Evolutionary conservation across 768 basidiomycete genomes (phyloP).

Genomic region (Phaffia tasmanica): DNA sequence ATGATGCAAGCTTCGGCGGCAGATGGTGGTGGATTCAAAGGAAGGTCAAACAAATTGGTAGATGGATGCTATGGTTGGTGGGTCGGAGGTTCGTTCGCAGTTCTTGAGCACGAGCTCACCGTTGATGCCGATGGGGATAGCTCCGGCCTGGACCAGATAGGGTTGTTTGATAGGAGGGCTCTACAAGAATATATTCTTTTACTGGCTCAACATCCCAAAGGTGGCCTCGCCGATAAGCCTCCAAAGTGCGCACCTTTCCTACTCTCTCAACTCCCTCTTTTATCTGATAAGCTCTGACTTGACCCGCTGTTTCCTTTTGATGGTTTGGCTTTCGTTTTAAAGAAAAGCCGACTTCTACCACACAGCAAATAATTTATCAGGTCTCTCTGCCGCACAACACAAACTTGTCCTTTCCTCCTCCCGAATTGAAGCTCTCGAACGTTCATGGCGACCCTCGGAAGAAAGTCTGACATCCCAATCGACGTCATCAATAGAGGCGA

Average conservation of each 20-base stretch:
- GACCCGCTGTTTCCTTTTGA: neutral
- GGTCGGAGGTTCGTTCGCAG: slow-evolving; percentile 77
- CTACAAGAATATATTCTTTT: slow-evolving; percentile 78
- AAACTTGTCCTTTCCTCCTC: slow-evolving; percentile 47
- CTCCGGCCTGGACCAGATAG: neutral
- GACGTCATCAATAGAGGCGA: slow-evolving; percentile 3
- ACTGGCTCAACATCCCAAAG: slow-evolving; percentile 72
- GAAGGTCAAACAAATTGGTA: slow-evolving; percentile 94
- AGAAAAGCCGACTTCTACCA: slow-evolving; percentile 92
- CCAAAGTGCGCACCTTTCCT: slow-evolving; percentile 54
- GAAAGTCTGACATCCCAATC: too few species aligned
- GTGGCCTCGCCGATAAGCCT: slow-evolving; percentile 89
- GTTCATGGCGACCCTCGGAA: slow-evolving; percentile 46
- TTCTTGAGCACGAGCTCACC: slow-evolving; percentile 50
- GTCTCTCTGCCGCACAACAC: slow-evolving; percentile 81
- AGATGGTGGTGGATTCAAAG: slow-evolving; percentile 85
- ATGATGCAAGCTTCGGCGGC: slow-evolving; percentile 71
- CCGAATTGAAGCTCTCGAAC: slow-evolving; percentile 37
- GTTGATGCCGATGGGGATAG: slow-evolving; percentile 34
- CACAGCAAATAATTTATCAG: slow-evolving; percentile 82
- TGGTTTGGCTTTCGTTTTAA: neutral
- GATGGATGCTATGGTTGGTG: slow-evolving; percentile 99
- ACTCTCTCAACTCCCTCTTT: neutral
- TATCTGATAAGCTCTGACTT: too few species aligned
- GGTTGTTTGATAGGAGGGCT: slow-evolving; percentile 38